phyloP scores from a whole-genome alignment of 148 eudicot species.

The Spergularia bocconei region DNA sequence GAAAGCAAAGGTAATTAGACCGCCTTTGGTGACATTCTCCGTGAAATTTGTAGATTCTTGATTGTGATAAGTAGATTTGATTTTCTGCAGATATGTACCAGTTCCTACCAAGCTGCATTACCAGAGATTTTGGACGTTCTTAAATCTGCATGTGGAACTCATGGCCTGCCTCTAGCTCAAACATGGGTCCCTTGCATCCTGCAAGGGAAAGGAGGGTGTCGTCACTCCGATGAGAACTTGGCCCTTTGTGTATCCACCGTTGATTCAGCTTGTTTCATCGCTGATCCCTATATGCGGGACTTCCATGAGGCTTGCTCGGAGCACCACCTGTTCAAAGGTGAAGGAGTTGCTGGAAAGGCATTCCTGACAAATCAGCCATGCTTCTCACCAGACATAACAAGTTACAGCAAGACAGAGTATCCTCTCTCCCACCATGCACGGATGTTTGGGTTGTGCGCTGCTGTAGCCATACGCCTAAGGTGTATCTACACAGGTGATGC shows the following conservation, averaged over 20 bases:
- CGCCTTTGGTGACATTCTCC: not conserved
- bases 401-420: conserved; percentile 60
- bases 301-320: conserved; percentile 89
- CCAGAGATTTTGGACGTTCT: conserved; percentile 74
- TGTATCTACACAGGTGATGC: conserved; percentile 50
- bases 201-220: conserved; percentile 72
- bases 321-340: conserved; percentile 76
- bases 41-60: not conserved
- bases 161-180: conserved; percentile 76
- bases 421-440: conserved; percentile 90
- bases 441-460: conserved; percentile 69
- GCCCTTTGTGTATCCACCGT: conserved; percentile 57
- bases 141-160: conserved; percentile 57
- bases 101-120: conserved; percentile 61
- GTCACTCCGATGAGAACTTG: conserved; percentile 71
- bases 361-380: conserved; percentile 74
- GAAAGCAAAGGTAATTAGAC: conserved; percentile 48
- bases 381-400: conserved; percentile 59
- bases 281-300: conserved; percentile 43
- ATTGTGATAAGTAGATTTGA: not conserved
- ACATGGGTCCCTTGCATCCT: conserved; percentile 80
- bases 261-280: conserved; percentile 68
- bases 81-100: conserved; percentile 38
- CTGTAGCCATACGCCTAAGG: conserved; percentile 87
- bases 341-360: conserved; percentile 80